phyloP scores from a whole-genome alignment of 1,284 basidiomycete genomes.

The Leccinum angustisporum region DNA sequence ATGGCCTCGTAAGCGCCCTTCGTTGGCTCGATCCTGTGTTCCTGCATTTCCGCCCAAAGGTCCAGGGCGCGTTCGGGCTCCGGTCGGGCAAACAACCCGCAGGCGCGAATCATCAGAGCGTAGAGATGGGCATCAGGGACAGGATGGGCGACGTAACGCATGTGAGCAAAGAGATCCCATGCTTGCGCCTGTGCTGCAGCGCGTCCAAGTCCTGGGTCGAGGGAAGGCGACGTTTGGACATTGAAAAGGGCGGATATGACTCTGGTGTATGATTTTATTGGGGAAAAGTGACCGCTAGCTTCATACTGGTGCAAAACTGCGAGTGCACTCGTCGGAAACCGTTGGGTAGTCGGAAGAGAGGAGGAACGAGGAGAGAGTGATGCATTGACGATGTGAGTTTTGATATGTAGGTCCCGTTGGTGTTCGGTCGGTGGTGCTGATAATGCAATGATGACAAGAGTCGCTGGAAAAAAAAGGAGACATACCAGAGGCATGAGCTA shows the following conservation, averaged over 20 bases:
- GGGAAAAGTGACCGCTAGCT: slow-evolving; percentile 51
- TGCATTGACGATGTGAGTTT: slow-evolving; percentile 48
- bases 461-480: not conserved
- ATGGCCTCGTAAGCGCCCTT: slow-evolving; percentile 77
- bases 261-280: slow-evolving; percentile 65
- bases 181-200: slow-evolving; percentile 63
- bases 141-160: slow-evolving; percentile 93
- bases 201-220: slow-evolving; percentile 23
- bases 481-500: slow-evolving; percentile 46
- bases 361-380: slow-evolving; percentile 28
- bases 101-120: slow-evolving; percentile 86
- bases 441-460: slow-evolving; percentile 2
- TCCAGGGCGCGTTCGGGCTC: slow-evolving; percentile 93
- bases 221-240: slow-evolving; percentile 40
- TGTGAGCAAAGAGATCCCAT: slow-evolving; percentile 94
- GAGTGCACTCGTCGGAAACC: slow-evolving; percentile 57
- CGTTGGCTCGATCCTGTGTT: slow-evolving; percentile 56
- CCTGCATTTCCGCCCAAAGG: slow-evolving; percentile 90
- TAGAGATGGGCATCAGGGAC: slow-evolving; percentile 76
- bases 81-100: slow-evolving; percentile 57
- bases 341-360: slow-evolving; percentile 19
- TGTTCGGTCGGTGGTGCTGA: slow-evolving; percentile 47
- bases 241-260: slow-evolving; percentile 62
- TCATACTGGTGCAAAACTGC: slow-evolving; percentile 67
- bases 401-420: slow-evolving; percentile 70